Base-by-base conservation (phyloP, 2,329 filamentous ascomycete genomes). In the Gaeumannomyces sp. region DNA sequence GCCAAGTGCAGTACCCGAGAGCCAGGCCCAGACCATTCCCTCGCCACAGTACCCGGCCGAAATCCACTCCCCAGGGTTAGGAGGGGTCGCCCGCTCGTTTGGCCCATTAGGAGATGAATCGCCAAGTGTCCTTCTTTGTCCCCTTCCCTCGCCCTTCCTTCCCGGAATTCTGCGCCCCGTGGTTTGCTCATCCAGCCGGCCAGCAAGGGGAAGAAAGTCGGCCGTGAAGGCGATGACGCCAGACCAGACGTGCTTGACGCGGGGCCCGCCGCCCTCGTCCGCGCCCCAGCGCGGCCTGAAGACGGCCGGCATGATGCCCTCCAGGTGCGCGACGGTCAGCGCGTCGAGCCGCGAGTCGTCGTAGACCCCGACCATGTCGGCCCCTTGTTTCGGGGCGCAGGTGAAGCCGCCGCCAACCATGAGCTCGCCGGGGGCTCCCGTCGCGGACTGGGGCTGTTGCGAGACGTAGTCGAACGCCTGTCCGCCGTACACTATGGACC, bases 331-430 rank as follows among this genome's bases (percentile, higher is more conserved):
- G 60, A 73, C 68, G 4, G 74, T 77, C 28, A 79, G 69, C 0
- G 76, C 69, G 25, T 82, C 79, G 13, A 77, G 67, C 10, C 70
- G 69, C 8, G 73, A 72, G 69, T 87, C 84, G 19, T 81, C 78
- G 57, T 77, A 77, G 1, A 79, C 67, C 0, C 82, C 84, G 0
- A 86, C 59, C 63, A 80, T 77, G 38, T 78, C 78, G 3, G 81
- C 56, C 0, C 82, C 83, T 11, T 78, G 71, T 6, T 74, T 72
- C 6, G 72, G 70, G 22, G 79, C 77, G 28, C 78, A 76, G 6
- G 76, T 74, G 64, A 84, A 80, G 0, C 81, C 85, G 0, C 85
- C 84, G 1, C 84, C 83, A 2, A 84, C 71, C 79, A 87, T 82
- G 66, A 87, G 72, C 65, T 84, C 80, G 1, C 80, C 76, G 0